Base-by-base conservation (phyloP, 805 yeast genomes). In the Candida sakaeoensis region DNA sequence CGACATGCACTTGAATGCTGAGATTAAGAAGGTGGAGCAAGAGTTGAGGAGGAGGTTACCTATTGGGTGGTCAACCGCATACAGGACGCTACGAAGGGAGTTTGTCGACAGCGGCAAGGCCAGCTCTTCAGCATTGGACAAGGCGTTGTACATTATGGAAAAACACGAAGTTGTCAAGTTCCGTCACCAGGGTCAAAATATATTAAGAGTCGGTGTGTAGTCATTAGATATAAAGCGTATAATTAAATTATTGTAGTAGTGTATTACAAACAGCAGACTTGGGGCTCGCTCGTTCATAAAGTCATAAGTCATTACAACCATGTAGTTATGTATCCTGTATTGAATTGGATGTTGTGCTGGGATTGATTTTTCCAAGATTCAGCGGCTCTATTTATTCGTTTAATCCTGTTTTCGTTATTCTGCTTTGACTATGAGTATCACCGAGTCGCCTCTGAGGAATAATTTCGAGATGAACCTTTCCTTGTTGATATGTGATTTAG, bases 361-460 rank as follows among this genome's bases (percentile, higher is more conserved):
- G n/a, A n/a, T n/a, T n/a, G n/a, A n/a, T n/a, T n/a, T n/a, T n/a
- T n/a, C n/a, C n/a, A n/a, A n/a, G n/a, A n/a, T n/a, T n/a, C n/a
- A n/a, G n/a, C n/a, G n/a, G n/a, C n/a, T n/a, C n/a, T n/a, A n/a
- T n/a, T n/a, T n/a, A n/a, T n/a, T n/a, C n/a, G n/a, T n/a, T n/a
- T n/a, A n/a, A n/a, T n/a, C n/a, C n/a, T n/a, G n/a, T n/a, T n/a
- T n/a, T 19, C 21, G 5, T 22, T 10, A 10, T 31, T 34, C 51
- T 8, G 68, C 65, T 48, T 78, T 80, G 49, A 86, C 69, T 6
- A 93, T 80, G 23, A 93, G 81, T 41, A 93, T 85, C 15, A 93
- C 95, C 0, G 96, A 85, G 61, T 93, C 99, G 2, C 99, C 99
- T 62, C 99, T 75, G 28, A 93, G 68, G 55, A 93, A 93, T 77